Conservation (phyloP, 768 basidiomycete species). For the Lentinula boryana region DNA sequence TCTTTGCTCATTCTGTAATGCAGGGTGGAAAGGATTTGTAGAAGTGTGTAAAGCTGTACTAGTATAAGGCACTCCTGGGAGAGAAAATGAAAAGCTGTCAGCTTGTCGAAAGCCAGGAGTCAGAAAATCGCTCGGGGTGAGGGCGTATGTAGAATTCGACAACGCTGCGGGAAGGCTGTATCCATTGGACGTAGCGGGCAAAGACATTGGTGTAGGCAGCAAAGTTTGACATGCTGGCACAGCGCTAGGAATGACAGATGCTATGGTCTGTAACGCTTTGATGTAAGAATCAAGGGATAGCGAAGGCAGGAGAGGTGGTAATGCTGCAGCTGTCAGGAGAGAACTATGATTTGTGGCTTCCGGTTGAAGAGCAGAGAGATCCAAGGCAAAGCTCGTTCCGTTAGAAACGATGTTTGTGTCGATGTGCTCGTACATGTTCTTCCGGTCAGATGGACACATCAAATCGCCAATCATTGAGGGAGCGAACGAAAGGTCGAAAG, state of each 20-base stretch:
- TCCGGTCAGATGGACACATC: not conserved
- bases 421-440: not conserved
- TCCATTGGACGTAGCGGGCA: not conserved
- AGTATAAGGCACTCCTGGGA: not conserved
- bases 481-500: not conserved
- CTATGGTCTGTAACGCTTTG: not conserved
- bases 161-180: not conserved
- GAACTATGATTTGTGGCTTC: not conserved
- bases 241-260: not conserved
- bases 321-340: not conserved
- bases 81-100: not conserved
- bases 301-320: not conserved
- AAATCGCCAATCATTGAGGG: slow-evolving; percentile 1
- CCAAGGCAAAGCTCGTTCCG: not conserved
- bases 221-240: not conserved
- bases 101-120: not conserved
- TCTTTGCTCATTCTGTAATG: not conserved
- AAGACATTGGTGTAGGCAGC: not conserved
- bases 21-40: not conserved
- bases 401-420: not conserved
- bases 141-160: not conserved
- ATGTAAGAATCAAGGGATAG: not conserved
- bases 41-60: not conserved
- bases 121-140: not conserved
- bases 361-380: not conserved